Evolutionary conservation across 2,329 filamentous ascomycete genomes (phyloP).

Genomic region (Verticillium tricorpus): DNA sequence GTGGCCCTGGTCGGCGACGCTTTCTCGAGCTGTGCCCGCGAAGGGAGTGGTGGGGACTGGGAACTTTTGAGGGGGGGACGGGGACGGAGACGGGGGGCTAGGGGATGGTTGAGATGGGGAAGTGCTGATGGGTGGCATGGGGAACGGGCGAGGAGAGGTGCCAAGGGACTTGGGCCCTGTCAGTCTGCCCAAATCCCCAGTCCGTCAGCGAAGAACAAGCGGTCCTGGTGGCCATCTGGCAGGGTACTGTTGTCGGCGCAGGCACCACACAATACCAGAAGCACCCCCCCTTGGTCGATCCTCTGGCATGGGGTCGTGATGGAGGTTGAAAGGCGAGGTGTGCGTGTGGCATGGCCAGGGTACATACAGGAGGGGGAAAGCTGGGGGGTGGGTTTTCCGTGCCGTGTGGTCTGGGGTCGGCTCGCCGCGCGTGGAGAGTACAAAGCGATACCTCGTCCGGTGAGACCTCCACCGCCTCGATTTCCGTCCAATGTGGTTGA

Average conservation of each 20-base stretch:
- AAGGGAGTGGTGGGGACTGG: neutral
- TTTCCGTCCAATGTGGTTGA: neutral
- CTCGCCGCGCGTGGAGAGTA: neutral
- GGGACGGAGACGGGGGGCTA: conserved; percentile 2
- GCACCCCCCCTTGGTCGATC: neutral
- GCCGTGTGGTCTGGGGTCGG: neutral
- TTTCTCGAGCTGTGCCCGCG: neutral
- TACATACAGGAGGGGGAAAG: neutral
- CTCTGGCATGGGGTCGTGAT: neutral
- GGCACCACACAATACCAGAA: neutral
- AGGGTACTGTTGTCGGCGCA: neutral
- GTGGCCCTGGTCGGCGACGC: neutral
- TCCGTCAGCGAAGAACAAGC: neutral
- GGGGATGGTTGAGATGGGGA: conserved; percentile 11
- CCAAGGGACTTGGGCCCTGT: neutral
- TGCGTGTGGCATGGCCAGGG: neutral
- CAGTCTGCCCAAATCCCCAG: neutral
- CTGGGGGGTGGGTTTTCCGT: neutral
- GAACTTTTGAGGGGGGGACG: conserved; percentile 3
- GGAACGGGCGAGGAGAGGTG: neutral
- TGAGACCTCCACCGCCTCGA: neutral
- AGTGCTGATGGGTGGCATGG: conserved; percentile 10
- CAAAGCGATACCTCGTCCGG: neutral
- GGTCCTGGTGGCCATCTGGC: neutral
- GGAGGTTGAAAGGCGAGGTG: neutral